These are phyloP conservation scores for Coemansia interrupta DNA, from an alignment of 192 early-diverging fungal genomes.

Conservation along the genomic window DNA sequence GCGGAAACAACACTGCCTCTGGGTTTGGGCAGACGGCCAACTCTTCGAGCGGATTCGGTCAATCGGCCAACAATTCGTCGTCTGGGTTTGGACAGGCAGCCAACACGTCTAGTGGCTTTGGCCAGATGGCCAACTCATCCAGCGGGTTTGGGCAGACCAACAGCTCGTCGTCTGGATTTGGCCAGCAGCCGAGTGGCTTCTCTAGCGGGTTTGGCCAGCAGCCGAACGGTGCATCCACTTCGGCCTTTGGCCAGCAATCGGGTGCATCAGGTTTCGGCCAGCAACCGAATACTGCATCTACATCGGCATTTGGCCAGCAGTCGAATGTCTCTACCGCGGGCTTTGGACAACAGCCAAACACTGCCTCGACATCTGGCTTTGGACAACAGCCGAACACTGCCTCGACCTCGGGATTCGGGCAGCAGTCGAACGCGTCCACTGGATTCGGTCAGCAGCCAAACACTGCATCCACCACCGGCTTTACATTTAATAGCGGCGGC, in stretches of 20 bases:
- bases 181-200: not conserved
- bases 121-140: not conserved
- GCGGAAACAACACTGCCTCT: not conserved
- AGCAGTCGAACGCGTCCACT: not conserved
- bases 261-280: constrained; percentile 3
- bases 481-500: constrained; percentile 20
- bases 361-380: not conserved
- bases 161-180: constrained; percentile 1
- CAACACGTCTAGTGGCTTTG: not conserved
- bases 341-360: constrained; percentile 4
- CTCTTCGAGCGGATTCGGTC: not conserved
- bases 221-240: not conserved
- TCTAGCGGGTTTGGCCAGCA: constrained; percentile 5
- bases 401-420: not conserved
- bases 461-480: constrained; percentile 6
- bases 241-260: constrained; percentile 5
- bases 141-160: constrained; percentile 2
- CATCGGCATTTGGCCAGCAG: constrained; percentile 6
- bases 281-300: constrained; percentile 4
- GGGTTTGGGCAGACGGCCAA: too few species aligned
- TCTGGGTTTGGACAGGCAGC: constrained; percentile 6
- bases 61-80: not conserved
- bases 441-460: constrained; percentile 8
- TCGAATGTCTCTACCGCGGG: not conserved
- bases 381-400: not conserved